Evolutionary conservation across 192 early-diverging fungal genomes (phyloP).

Genomic region (Thoreauomyces humboldtii): DNA sequence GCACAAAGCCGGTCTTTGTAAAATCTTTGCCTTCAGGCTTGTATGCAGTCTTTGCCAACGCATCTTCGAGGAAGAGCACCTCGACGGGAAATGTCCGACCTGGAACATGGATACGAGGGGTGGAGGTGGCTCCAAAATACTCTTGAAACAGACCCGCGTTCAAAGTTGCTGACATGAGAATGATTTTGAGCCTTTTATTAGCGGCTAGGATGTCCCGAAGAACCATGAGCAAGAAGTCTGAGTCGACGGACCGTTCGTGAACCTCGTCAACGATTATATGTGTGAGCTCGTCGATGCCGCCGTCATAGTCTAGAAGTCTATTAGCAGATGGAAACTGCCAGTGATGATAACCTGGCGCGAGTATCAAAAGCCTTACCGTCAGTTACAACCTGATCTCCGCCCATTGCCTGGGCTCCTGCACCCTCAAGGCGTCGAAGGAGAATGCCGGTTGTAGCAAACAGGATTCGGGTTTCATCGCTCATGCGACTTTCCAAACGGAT

Average conservation of each 20-base stretch:
- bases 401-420: conserved; percentile 16
- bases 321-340: too few species aligned
- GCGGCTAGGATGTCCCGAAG: conserved; percentile 58
- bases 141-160: conserved; percentile 71
- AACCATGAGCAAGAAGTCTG: conserved; percentile 77
- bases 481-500: conserved; percentile 47
- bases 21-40: conserved; percentile 42
- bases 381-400: background rate
- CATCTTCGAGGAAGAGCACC: conserved; percentile 60
- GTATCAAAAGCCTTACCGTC: too few species aligned
- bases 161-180: conserved; percentile 88
- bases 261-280: conserved; percentile 80
- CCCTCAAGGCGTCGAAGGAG: conserved; percentile 59
- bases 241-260: conserved; percentile 74
- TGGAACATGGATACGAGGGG: conserved; percentile 46
- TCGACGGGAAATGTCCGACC: conserved; percentile 52
- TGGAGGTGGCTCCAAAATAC: conserved; percentile 65
- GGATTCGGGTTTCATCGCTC: conserved; percentile 47
- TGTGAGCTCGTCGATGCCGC: conserved; percentile 52
- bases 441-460: conserved; percentile 70
- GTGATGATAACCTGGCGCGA: too few species aligned
- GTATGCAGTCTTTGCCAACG: conserved; percentile 38
- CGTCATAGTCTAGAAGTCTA: too few species aligned
- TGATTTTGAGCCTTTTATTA: conserved; percentile 54
- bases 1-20: background rate